Percentiles rank a stretch among this genome's conserved stretches.
Conservation (phyloP, 1,284 basidiomycete species). For the Serendipita sp. region DNA sequence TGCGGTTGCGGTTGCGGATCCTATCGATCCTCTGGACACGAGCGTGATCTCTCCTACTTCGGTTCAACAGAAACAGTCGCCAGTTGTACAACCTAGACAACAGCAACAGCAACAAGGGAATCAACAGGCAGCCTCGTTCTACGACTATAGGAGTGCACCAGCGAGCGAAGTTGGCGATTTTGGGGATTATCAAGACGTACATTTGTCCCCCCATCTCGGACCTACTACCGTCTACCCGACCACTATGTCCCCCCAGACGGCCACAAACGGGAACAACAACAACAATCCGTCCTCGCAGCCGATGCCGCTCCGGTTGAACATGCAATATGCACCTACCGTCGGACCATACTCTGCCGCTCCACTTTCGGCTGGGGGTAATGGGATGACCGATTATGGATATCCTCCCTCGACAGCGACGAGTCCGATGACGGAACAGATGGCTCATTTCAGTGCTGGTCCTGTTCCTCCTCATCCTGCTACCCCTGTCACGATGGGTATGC, state of each 20-base stretch:
- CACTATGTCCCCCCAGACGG: too few relatives aligned
- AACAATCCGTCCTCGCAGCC: neutral
- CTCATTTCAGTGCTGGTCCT: neutral
- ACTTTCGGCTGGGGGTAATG: neutral
- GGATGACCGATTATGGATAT: neutral
- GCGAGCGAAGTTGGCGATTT: neutral
- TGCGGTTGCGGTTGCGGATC: neutral
- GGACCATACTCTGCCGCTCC: neutral
- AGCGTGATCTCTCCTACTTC: neutral
- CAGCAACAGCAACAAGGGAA: neutral
- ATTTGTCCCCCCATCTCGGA: neutral
- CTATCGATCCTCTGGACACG: neutral
- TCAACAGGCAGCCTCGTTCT: neutral
- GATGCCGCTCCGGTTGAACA: neutral
- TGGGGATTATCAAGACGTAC: neutral
- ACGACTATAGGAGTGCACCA: neutral
- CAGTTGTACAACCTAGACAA: neutral
- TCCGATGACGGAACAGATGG: neutral
- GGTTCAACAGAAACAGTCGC: neutral
- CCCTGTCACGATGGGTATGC: neutral
- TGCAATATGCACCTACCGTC: neutral
- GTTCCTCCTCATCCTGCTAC: neutral
- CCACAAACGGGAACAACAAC: neutral
- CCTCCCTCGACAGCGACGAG: neutral
- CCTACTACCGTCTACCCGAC: neutral